Conservation (phyloP, 768 basidiomycete species). For the Hirschioporus abietinus region DNA sequence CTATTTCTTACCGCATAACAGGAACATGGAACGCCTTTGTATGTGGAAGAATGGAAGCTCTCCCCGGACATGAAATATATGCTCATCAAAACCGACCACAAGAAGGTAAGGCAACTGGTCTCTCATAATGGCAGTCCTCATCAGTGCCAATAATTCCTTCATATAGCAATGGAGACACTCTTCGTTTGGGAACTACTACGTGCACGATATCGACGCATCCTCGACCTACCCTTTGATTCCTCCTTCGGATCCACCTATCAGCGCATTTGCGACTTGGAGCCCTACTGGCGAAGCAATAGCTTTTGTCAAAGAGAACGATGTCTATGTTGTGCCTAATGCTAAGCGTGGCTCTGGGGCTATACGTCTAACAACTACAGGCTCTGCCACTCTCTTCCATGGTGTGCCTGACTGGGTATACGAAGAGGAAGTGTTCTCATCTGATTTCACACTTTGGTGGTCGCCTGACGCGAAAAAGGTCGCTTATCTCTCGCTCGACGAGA, state of each 20-base stretch:
- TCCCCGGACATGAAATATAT: conserved; percentile 91
- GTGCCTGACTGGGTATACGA: conserved; percentile 98
- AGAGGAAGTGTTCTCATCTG: conserved; percentile 75
- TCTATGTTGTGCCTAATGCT: conserved; percentile 75
- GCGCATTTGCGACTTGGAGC: conserved; percentile 83
- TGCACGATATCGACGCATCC: conserved; percentile 73
- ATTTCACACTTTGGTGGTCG: conserved; percentile 88
- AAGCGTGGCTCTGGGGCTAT: conserved; percentile 45
- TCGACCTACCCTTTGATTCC: conserved; percentile 65
- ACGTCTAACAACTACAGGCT: conserved; percentile 77
- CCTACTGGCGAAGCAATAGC: conserved; percentile 82
- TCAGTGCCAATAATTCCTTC: conserved; percentile 3
- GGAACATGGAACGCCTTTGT: conserved; percentile 49
- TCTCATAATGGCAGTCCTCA: conserved; percentile 2
- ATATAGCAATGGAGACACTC: conserved; percentile 91
- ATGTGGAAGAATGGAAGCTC: conserved; percentile 65
- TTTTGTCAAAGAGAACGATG: conserved; percentile 80
- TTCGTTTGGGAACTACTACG: conserved; percentile 85
- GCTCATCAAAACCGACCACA: conserved; percentile 68
- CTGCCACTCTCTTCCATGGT: conserved; percentile 83
- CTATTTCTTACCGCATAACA: conserved; percentile 24
- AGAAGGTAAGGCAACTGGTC: conserved; percentile 47
- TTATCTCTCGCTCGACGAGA: conserved; percentile 86
- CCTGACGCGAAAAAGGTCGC: conserved; percentile 69
- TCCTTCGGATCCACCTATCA: conserved; percentile 63